A percentile compares a stretch with the other conserved stretches of the same genome.
phyloP scores from a whole-genome alignment of 1,139 yeast genomes.

The Blastobotrys arbuscula region DNA sequence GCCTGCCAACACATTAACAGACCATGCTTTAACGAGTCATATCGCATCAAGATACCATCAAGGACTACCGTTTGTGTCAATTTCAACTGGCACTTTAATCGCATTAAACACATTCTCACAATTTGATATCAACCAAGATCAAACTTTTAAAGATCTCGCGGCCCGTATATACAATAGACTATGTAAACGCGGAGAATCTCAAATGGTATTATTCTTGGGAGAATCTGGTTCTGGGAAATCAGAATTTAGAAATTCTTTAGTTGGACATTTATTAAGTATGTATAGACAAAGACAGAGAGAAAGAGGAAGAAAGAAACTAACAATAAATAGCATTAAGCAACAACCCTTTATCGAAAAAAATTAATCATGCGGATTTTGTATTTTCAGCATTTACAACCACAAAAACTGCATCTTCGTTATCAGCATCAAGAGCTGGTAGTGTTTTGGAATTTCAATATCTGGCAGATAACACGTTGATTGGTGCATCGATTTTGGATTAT shows the following conservation, averaged over 20 bases:
- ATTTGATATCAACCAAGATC: conserved; percentile 37
- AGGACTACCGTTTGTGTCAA: conserved; percentile 37
- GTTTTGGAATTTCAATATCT: conserved; percentile 40
- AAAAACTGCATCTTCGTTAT: conserved; percentile 32
- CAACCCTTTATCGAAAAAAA: conserved; percentile 35
- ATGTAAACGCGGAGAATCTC: conserved; percentile 37
- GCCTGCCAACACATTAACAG: conserved; percentile 35
- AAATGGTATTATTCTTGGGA: conserved; percentile 37
- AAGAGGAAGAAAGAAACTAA: background rate
- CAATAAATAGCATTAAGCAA: conserved; percentile 30
- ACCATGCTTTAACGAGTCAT: conserved; percentile 39
- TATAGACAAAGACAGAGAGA: conserved; percentile 8
- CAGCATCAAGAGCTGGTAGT: conserved; percentile 37
- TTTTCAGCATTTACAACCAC: conserved; percentile 39
- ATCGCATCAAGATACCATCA: conserved; percentile 40
- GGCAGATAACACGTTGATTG: conserved; percentile 35
- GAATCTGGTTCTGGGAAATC: conserved; percentile 40
- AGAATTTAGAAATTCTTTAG: conserved; percentile 33
- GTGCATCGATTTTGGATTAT: conserved; percentile 37
- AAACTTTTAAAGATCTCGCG: conserved; percentile 37
- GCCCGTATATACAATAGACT: conserved; percentile 37
- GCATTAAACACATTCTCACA: conserved; percentile 38
- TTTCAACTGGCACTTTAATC: conserved; percentile 36
- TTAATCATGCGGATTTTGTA: conserved; percentile 34
- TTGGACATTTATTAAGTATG: conserved; percentile 32